Conservation (phyloP, 208 protist genomes). For the Acanthamoeba lenticulata region DNA sequence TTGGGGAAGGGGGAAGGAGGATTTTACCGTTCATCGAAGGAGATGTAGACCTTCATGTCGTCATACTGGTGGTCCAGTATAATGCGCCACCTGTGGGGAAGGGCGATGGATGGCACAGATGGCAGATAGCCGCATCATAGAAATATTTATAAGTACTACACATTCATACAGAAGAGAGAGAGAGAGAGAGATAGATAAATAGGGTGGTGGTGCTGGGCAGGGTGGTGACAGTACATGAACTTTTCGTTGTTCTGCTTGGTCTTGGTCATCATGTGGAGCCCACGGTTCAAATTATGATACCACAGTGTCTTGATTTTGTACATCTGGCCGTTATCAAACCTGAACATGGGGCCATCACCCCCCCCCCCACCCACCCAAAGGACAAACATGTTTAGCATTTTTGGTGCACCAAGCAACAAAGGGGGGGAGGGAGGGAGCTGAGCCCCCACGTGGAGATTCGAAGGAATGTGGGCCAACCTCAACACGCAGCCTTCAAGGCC, state of each 20-base stretch:
- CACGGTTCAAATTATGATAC: slow-evolving; percentile 26
- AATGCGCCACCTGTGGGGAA: neutral
- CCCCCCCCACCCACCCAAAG: no score
- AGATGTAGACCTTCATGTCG: slow-evolving; percentile 40
- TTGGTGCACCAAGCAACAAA: no score
- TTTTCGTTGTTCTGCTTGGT: slow-evolving; percentile 33
- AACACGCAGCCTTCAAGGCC: slow-evolving; percentile 18
- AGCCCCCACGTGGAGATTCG: neutral
- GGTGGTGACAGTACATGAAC: neutral
- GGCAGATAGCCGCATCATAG: no score
- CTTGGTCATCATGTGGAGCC: slow-evolving; percentile 51
- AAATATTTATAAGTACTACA: no score
- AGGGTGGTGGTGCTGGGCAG: neutral
- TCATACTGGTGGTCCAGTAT: slow-evolving; percentile 28
- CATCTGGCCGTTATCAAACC: neutral
- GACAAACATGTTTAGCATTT: no score
- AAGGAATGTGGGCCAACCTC: neutral
- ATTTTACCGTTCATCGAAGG: neutral
- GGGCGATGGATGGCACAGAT: neutral
- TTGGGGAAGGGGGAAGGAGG: neutral
- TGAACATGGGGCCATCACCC: no score
- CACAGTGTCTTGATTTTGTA: slow-evolving; percentile 34
- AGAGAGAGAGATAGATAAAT: neutral
- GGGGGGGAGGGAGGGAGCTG: neutral
- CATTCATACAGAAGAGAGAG: no score